Conservation (phyloP, 352 stramenopile species). For the Globisporangium recalcitrans region DNA sequence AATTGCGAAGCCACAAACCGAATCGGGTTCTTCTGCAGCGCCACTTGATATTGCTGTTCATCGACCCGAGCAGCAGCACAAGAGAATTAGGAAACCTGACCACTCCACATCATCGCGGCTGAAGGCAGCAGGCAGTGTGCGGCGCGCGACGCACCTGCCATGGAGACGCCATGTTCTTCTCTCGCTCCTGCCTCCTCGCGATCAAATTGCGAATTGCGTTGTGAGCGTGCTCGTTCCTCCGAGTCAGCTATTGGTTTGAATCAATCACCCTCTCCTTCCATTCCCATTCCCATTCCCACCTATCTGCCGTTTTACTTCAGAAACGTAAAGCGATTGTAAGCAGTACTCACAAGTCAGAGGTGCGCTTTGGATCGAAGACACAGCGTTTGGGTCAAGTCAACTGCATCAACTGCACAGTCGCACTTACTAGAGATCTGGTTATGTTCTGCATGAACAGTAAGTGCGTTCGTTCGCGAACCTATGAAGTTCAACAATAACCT, state of each 20-base stretch:
- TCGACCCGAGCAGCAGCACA: neutral
- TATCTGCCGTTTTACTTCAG: no score
- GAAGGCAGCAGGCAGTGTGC: no score
- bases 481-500: no score
- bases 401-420: no score
- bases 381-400: neutral
- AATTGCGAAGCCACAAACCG: constrained; percentile 21
- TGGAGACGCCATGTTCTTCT: constrained; percentile 21
- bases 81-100: neutral
- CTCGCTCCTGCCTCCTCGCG: neutral
- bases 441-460: no score
- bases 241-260: neutral
- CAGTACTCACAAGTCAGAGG: neutral
- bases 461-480: no score
- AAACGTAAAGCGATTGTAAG: no score
- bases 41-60: constrained; percentile 52
- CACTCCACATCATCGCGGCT: neutral
- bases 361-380: neutral
- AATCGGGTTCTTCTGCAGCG: constrained; percentile 43
- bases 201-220: neutral
- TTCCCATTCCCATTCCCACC: neutral
- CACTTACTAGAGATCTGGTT: no score
- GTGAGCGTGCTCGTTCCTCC: neutral
- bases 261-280: neutral
- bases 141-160: constrained; percentile 28